Base-by-base conservation (phyloP, 2,329 filamentous ascomycete species). In the Phaeosphaeriaceae sp. region DNA sequence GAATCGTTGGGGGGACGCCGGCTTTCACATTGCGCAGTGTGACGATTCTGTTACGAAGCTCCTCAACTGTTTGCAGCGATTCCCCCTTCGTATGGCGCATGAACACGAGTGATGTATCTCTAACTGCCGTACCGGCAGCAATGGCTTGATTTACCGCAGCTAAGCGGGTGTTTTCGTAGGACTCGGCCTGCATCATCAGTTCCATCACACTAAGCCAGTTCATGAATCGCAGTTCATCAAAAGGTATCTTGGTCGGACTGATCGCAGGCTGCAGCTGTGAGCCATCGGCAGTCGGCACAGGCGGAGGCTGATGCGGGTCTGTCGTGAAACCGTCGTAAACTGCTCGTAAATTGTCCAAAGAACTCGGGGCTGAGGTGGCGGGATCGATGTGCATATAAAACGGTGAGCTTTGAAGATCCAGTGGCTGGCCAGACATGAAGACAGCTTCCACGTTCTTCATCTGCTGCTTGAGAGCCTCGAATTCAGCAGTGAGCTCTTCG, bases 171-270 rank as follows among this genome's bases (percentile, higher is more conserved):
- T 48, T 45, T 22, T 75, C 61, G 50, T 61, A 60, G 7, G 51
- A 48, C 52, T 77, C 71, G 10, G 79, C 79, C 17, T 77, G 66
- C 21, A 66, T 68, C 58, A 85, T 75, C 51, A 85, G 70, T 50
- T 81, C 76, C 52, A 82, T 80, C 48, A 85, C 73, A 7, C 71
- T 71, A 48, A 78, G 73, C 83, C 83, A 85, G 57, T 83, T 83
- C 57, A 78, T 75, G 67, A 81, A 85, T 40, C 83, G 78, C 15
- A 84, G 69, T 21, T 79, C 74, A 41, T 78, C 78, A 15, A 83
- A 66, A 0, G 80, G 73, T 27, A 82, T 75, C 15, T 79, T 79
- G 1, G 79, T 79, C 2, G 73, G 44, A 41, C 70, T 75, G n/a
- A 71, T 45, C 10, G 61, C 56, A 19, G 51, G 27, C 17, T 60